A percentile compares a stretch with the other conserved stretches of the same genome.
phyloP scores from a whole-genome alignment of 148 eudicot genomes.

The Silene uniflora region DNA sequence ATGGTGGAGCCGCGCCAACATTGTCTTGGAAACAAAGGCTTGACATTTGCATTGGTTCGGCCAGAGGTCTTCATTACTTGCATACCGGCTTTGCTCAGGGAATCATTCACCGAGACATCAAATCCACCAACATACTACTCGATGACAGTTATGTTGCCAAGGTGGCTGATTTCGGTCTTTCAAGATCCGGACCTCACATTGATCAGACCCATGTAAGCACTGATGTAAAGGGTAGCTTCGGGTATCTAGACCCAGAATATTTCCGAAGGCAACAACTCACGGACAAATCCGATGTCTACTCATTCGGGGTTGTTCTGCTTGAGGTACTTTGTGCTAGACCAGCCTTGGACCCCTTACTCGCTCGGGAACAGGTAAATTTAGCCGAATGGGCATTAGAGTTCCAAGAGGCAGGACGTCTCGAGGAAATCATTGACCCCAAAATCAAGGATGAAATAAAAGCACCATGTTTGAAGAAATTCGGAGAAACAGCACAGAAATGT shows the following conservation, averaged over 20 bases:
- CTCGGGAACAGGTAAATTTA: constrained; percentile 77
- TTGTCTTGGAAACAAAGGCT: constrained; percentile 89
- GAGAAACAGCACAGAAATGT: constrained; percentile 85
- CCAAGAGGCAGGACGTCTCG: constrained; percentile 59
- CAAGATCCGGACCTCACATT: constrained; percentile 76
- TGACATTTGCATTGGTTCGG: constrained; percentile 88
- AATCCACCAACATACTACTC: constrained; percentile 84
- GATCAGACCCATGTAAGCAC: constrained; percentile 94
- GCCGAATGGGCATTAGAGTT: constrained; percentile 86
- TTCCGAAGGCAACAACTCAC: constrained; percentile 86
- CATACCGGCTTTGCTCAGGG: constrained; percentile 93
- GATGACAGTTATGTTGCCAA: constrained; percentile 75
- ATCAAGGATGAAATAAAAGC: constrained; percentile 53
- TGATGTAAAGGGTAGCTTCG: constrained; percentile 92
- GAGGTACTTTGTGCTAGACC: constrained; percentile 94
- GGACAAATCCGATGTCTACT: constrained; percentile 82
- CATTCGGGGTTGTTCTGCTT: constrained; percentile 81
- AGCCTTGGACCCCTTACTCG: constrained; percentile 72
- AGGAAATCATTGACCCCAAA: constrained; percentile 56
- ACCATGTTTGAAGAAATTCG: constrained; percentile 55
- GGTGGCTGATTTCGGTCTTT: constrained; percentile 92
- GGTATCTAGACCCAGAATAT: constrained; percentile 90
- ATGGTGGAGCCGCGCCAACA: constrained; percentile 47
- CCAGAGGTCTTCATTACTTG: constrained; percentile 89
- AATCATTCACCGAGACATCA: constrained; percentile 86